Evolutionary conservation across 2,329 filamentous ascomycete genomes (phyloP), one percentile per base, ranked within the genome.

Genomic region (Claviceps sp.): DNA sequence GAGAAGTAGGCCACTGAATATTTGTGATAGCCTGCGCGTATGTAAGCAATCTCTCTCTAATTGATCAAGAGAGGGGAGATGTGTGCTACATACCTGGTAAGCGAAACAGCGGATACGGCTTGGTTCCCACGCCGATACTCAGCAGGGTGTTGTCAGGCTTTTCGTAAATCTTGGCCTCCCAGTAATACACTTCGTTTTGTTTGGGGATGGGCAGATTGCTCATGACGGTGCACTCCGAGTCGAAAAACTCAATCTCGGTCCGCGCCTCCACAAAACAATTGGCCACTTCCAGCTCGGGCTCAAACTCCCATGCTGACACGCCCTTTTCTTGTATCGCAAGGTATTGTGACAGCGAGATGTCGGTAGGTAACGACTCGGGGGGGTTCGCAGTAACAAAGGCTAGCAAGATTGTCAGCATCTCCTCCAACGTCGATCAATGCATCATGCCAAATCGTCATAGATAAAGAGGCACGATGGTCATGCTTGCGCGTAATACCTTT

Each of bases 221-320:
- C 74, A 95, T 88, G 56, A 97, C 93, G 60, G 90, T 95, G 72
- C 91, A 97, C 66, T 95, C 93, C 2, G 89, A 93, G 68, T 98
- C 93, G 64, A 95, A 98, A 71, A 98, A 98, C 67, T 98, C 93
- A 57, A 98, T 95, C 68, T 98, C 93, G 11, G 93, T 98, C 58
- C 93, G 82, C 42, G 74, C 91, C 70, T 98, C 91, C 57, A 98
- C 93, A 65, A 98, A 98, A 69, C 93, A 98, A 69, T 97, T 97
- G 59, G 93, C 93, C 59, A 97, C 96, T 69, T 98, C 93, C 38
- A 97, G 73, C 68, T 98, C 93, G n/a, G 93, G 93, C 67, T 97
- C 93, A 63, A 98, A 98, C 67, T 98, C 93, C 93, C 93, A 98
- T 6, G 93, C 93, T 5, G 93, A 95, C n/a, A 98, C 91, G 49